phyloP scores from a whole-genome alignment of 2,329 filamentous ascomycete genomes.

The Pyrenochaeta sp. region DNA sequence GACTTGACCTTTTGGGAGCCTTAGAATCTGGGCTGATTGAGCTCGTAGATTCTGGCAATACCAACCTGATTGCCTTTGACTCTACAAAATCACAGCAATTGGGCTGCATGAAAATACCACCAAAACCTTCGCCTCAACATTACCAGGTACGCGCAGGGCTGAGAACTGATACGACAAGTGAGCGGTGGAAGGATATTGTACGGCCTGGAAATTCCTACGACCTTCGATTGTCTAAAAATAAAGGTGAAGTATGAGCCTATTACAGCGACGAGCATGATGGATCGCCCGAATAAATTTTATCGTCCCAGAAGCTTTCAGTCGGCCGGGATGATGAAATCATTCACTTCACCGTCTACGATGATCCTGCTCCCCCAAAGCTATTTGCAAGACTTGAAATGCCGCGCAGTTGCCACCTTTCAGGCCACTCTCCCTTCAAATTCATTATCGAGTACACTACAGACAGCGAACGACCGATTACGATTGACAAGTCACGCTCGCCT shows the following conservation, averaged over 20 bases:
- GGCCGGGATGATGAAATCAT: background rate
- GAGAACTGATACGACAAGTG: background rate
- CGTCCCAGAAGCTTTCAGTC: background rate
- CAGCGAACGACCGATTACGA: background rate
- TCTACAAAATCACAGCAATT: background rate
- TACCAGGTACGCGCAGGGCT: background rate
- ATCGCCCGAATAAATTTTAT: background rate
- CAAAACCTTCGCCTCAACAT: background rate
- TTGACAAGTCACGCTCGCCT: background rate
- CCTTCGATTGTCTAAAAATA: background rate
- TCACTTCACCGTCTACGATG: conserved; percentile 2
- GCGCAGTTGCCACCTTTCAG: background rate
- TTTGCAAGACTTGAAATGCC: background rate
- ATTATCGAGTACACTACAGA: background rate
- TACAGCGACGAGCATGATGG: background rate
- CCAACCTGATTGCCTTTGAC: background rate
- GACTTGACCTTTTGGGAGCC: background rate
- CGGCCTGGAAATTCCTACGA: background rate
- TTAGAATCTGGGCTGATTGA: background rate
- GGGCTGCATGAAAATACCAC: background rate
- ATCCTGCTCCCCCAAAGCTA: background rate
- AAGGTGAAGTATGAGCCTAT: background rate
- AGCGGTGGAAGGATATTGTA: background rate
- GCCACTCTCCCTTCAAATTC: background rate
- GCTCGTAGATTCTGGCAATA: background rate